Evolutionary conservation across 2,329 filamentous ascomycete species (phyloP).

Genomic region (Aureobasidium melanogenum): DNA sequence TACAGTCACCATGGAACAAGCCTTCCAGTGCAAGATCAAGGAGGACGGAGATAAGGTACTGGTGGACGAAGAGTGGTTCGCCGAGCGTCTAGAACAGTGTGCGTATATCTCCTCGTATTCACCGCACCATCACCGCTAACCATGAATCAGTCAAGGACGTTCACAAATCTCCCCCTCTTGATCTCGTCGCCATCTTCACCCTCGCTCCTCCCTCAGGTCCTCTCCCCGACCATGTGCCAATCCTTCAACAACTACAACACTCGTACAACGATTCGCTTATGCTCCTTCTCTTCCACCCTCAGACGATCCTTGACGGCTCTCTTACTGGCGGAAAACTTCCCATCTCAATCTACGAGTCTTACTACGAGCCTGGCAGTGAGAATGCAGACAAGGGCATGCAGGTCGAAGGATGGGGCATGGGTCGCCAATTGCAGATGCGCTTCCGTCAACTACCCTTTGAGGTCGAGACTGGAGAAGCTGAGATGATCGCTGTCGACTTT

Average conservation of each 20-base stretch:
- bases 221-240: slow-evolving; percentile 53
- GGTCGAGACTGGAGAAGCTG: slow-evolving; percentile 87
- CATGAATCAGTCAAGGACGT: slow-evolving; percentile 67
- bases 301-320: slow-evolving; percentile 40
- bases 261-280: slow-evolving; percentile 77
- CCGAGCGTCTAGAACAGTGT: slow-evolving; percentile 76
- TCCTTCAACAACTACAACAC: slow-evolving; percentile 69
- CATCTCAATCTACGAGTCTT: slow-evolving; percentile 77
- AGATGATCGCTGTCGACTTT: slow-evolving; percentile 96
- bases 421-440: slow-evolving; percentile 49
- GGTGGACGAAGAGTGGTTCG: slow-evolving; percentile 65
- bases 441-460: slow-evolving; percentile 81
- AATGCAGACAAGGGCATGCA: slow-evolving; percentile 56
- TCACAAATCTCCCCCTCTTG: slow-evolving; percentile 70
- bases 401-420: slow-evolving; percentile 55
- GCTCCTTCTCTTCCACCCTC: slow-evolving; percentile 77
- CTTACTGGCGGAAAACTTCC: slow-evolving; percentile 72
- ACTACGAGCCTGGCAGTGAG: slow-evolving; percentile 61
- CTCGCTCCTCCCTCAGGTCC: slow-evolving; percentile 66
- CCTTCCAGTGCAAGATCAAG: slow-evolving; percentile 68
- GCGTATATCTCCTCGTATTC: slow-evolving; percentile 26
- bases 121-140: background rate
- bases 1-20: slow-evolving; percentile 84
- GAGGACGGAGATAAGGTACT: slow-evolving; percentile 43
- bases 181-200: slow-evolving; percentile 57